Evolutionary conservation across 495 filamentous ascomycete genomes (phyloP).

Genomic region (Massariosphaeria phaeospora): DNA sequence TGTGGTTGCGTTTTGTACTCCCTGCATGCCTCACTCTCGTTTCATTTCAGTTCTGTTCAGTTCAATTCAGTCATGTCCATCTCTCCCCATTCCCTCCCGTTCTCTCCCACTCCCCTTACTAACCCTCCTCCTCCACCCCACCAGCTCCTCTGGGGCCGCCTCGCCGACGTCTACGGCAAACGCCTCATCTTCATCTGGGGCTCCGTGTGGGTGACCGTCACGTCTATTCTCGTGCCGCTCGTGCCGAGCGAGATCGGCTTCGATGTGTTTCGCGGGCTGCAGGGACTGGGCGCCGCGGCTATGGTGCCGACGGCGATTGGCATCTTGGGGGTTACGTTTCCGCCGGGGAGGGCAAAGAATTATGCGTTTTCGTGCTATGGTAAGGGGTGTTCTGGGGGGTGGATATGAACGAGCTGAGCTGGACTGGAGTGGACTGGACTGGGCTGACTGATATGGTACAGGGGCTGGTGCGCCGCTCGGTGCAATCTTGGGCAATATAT

Average conservation of each 20-base stretch:
- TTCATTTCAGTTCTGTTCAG: too few species aligned
- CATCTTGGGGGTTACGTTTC: constrained; percentile 57
- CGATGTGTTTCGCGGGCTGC: constrained; percentile 40
- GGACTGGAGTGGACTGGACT: too few species aligned
- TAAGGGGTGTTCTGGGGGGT: background rate
- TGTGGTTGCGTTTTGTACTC: background rate
- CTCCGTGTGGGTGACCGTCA: constrained; percentile 36
- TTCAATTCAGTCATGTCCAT: too few species aligned
- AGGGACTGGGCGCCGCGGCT: constrained; percentile 39
- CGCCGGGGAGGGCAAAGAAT: constrained; percentile 58
- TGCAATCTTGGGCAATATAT: constrained; percentile 54
- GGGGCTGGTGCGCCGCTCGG: constrained; percentile 43
- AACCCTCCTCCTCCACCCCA: background rate
- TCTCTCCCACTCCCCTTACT: too few species aligned
- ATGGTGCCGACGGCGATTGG: constrained; percentile 53
- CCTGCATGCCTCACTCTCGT: too few species aligned
- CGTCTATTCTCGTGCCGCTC: constrained; percentile 37
- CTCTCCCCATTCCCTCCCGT: too few species aligned
- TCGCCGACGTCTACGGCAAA: constrained; percentile 41
- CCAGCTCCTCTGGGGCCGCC: constrained; percentile 36
- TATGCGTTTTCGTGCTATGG: constrained; percentile 50
- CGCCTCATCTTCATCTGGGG: constrained; percentile 40
- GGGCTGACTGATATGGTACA: background rate
- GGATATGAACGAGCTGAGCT: too few species aligned
- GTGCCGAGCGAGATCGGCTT: constrained; percentile 40